Evolutionary conservation across 305 asterid genomes (phyloP).

Genomic region (Solanum aculeatissimum): DNA sequence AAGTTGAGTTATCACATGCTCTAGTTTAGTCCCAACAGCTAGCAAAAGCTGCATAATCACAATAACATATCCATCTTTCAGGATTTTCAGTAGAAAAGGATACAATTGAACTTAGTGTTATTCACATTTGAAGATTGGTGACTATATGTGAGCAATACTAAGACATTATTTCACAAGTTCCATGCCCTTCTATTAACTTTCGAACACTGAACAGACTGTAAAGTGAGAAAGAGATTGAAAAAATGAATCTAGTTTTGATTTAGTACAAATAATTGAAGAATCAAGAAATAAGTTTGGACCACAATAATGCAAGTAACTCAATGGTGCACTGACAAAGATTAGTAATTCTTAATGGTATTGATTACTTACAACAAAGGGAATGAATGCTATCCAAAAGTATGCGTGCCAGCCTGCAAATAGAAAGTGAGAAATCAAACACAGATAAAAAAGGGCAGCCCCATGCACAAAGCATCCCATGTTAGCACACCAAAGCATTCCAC

Average conservation of each 20-base stretch:
- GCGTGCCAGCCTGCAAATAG: conserved; percentile 58
- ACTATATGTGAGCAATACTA: background rate
- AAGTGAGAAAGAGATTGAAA: too few relatives aligned
- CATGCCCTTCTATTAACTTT: too few relatives aligned
- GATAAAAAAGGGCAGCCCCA: background rate
- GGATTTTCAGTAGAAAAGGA: background rate
- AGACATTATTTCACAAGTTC: background rate
- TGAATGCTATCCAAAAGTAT: conserved; percentile 66
- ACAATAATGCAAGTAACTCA: too few relatives aligned
- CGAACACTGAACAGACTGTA: too few relatives aligned
- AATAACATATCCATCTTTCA: background rate
- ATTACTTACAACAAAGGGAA: conserved; percentile 44
- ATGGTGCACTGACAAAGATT: background rate
- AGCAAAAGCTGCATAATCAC: conserved; percentile 42
- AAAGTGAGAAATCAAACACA: background rate
- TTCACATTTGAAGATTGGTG: background rate
- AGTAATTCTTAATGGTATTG: background rate
- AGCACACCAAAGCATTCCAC: background rate
- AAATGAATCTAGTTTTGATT: too few relatives aligned
- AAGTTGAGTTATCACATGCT: conserved; percentile 51
- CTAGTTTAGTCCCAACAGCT: conserved; percentile 59
- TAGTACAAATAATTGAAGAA: too few relatives aligned
- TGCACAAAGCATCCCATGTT: background rate
- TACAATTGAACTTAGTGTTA: background rate
- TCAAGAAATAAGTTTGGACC: too few relatives aligned